Conservation (phyloP, 1,139 yeast genomes). For the Blastobotrys buckinghamii region DNA sequence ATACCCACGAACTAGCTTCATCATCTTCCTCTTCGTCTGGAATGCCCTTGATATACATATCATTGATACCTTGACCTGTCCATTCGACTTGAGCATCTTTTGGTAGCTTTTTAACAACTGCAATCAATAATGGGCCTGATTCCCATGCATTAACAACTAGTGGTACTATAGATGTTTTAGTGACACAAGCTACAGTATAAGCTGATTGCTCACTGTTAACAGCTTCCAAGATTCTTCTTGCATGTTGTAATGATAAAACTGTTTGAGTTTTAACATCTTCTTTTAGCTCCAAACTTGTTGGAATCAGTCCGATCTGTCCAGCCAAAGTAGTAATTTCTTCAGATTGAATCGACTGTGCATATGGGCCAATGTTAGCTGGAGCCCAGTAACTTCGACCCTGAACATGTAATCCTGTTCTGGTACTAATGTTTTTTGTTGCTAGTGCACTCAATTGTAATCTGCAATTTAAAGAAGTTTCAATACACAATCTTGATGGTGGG, state of each 20-base stretch:
- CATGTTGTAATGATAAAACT: slow-evolving; percentile 63
- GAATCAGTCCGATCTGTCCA: slow-evolving; percentile 87
- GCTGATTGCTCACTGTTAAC: slow-evolving; percentile 33
- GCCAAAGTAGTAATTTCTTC: slow-evolving; percentile 59
- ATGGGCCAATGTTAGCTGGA: slow-evolving; percentile 96
- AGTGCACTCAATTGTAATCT: slow-evolving; percentile 56
- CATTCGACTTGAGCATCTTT: slow-evolving; percentile 70
- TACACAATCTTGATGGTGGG: slow-evolving; percentile 89
- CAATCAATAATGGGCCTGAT: slow-evolving; percentile 35
- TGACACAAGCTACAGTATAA: slow-evolving; percentile 51
- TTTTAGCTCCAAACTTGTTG: slow-evolving; percentile 51
- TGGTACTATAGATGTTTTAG: slow-evolving; percentile 31
- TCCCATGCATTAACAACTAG: slow-evolving; percentile 40
- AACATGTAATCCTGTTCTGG: slow-evolving; percentile 64
- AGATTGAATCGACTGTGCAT: slow-evolving; percentile 71
- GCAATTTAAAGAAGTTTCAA: slow-evolving; percentile 47
- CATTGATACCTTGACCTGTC: slow-evolving; percentile 37
- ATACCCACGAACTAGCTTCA: slow-evolving; percentile 11
- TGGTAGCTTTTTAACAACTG: slow-evolving; percentile 60
- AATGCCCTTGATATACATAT: slow-evolving; percentile 17
- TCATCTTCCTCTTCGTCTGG: slow-evolving; percentile 23
- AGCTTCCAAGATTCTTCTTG: slow-evolving; percentile 1
- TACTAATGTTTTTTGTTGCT: slow-evolving; percentile 22
- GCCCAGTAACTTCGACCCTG: slow-evolving; percentile 96
- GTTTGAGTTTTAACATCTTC: slow-evolving; percentile 30